phyloP scores from a whole-genome alignment of 768 basidiomycete species.

The Crassisporium funariophilum region DNA sequence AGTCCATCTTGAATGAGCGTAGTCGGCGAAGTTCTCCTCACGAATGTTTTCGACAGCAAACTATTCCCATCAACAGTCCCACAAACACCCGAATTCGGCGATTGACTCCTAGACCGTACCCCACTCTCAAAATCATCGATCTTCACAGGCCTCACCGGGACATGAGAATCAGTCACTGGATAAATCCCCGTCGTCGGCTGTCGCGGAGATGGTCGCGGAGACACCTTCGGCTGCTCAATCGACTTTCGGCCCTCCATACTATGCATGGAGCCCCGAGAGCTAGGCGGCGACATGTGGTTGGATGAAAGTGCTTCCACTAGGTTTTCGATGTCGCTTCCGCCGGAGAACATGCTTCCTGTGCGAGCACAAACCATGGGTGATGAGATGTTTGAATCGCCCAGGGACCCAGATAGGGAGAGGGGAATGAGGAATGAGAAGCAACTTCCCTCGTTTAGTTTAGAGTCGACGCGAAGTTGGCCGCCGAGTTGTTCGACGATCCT shows the following conservation, averaged over 20 bases:
- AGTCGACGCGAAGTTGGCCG: conserved; percentile 80
- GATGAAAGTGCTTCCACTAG: conserved; percentile 51
- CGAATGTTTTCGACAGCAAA: too few species aligned
- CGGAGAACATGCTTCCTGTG: conserved; percentile 23
- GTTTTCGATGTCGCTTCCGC: conserved; percentile 40
- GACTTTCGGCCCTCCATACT: background rate
- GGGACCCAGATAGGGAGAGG: conserved; percentile 52
- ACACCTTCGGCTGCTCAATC: too few species aligned
- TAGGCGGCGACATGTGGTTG: conserved; percentile 32
- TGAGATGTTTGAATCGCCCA: too few species aligned
- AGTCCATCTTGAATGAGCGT: background rate
- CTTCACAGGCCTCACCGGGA: conserved; percentile 38
- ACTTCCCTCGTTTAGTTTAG: conserved; percentile 64
- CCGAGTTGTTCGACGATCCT: conserved; percentile 78
- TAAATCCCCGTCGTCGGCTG: conserved; percentile 18
- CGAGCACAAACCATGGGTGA: conserved; percentile 27
- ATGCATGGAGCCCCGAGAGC: conserved; percentile 4
- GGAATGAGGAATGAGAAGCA: conserved; percentile 75
- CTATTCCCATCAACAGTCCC: too few species aligned
- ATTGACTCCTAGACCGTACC: background rate
- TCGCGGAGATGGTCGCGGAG: conserved; percentile 1
- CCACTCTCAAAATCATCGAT: conserved; percentile 29
- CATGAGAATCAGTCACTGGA: conserved; percentile 27
- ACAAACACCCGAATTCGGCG: too few species aligned
- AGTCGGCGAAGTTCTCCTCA: too few species aligned